A percentile compares a stretch with the other conserved stretches of the same genome.
Conservation (phyloP, 164 flowering plant genomes). For the Akebia trifoliata region DNA sequence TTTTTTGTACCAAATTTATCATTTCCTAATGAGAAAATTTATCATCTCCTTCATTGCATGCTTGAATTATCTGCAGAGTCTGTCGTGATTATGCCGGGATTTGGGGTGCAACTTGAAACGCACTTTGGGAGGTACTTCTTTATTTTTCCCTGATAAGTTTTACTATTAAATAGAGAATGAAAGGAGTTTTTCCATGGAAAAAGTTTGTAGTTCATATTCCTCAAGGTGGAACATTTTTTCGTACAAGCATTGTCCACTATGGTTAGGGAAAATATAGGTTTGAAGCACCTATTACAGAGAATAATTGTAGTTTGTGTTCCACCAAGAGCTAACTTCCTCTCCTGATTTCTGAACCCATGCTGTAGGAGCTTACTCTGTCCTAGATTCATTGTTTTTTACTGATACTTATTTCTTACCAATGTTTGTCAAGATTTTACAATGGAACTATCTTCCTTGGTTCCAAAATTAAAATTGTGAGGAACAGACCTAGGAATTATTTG, state of each 20-base stretch:
- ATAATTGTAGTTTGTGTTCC: not conserved
- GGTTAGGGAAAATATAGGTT: not conserved
- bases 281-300: not conserved
- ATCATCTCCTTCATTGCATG: not conserved
- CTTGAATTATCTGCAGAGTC: constrained; percentile 44
- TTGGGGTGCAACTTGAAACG: constrained; percentile 93
- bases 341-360: not conserved
- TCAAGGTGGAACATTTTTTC: not conserved
- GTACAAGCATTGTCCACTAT: too few species aligned
- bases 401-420: too few species aligned
- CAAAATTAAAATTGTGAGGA: too few species aligned
- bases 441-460: too few species aligned
- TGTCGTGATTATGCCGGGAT: constrained; percentile 63
- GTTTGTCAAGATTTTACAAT: too few species aligned
- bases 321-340: not conserved
- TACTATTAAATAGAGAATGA: not conserved
- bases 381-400: too few species aligned
- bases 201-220: not conserved
- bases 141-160: not conserved
- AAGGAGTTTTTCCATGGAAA: not conserved
- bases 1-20: too few species aligned
- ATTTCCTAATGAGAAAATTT: not conserved
- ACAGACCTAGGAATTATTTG: too few species aligned
- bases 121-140: constrained; percentile 56
- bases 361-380: not conserved